phyloP scores from a whole-genome alignment of 768 basidiomycete species.

The Termitomyces sp. region DNA sequence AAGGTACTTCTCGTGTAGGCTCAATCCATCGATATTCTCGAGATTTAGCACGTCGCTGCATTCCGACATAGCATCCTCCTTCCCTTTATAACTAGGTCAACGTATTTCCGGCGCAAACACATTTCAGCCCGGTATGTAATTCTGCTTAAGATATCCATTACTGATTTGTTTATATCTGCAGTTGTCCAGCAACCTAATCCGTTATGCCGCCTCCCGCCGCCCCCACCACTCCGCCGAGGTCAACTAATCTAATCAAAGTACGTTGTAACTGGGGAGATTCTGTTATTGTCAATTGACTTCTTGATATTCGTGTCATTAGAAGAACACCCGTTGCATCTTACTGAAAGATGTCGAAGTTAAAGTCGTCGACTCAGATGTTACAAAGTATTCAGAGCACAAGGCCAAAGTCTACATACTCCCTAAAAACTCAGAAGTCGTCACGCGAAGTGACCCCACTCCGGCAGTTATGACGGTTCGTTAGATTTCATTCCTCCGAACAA shows the following conservation, averaged over 20 bases:
- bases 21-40: too few species aligned
- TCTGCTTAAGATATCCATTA: too few species aligned
- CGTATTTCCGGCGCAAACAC: too few species aligned
- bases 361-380: not conserved
- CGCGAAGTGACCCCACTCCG: not conserved
- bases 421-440: not conserved
- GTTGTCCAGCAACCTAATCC: not conserved
- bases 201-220: not conserved
- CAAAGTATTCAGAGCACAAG: not conserved
- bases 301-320: not conserved
- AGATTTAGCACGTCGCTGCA: too few species aligned
- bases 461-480: not conserved
- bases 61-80: too few species aligned
- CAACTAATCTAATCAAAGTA: not conserved
- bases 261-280: not conserved
- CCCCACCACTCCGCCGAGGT: not conserved
- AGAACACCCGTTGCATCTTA: not conserved
- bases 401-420: not conserved
- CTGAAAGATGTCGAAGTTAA: not conserved
- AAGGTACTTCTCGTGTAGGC: too few species aligned
- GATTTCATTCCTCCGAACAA: not conserved
- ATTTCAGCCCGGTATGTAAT: too few species aligned
- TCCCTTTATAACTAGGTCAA: too few species aligned
- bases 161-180: not conserved
- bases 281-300: not conserved